Percentiles rank a stretch among this genome's conserved stretches.
Evolutionary conservation across 2,329 filamentous ascomycete genomes (phyloP).

Genomic region (Fusarium abutilonis): DNA sequence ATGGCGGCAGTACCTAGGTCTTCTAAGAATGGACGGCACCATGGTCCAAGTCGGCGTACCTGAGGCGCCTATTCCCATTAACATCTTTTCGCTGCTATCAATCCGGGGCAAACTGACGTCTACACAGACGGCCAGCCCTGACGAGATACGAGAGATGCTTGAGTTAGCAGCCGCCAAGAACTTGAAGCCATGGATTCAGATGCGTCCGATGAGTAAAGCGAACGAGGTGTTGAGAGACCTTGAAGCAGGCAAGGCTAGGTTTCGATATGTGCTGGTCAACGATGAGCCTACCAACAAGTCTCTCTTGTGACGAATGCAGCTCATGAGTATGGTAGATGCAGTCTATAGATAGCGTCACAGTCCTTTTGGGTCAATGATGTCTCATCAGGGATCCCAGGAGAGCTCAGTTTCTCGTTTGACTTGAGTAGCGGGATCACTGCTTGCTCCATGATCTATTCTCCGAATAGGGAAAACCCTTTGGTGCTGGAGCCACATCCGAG

Average conservation of each 20-base stretch:
- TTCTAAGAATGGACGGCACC: constrained; percentile 62
- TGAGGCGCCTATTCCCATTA: constrained; percentile 45
- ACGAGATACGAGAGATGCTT: constrained; percentile 60
- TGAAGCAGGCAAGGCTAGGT: constrained; percentile 61
- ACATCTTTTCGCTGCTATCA: constrained; percentile 28
- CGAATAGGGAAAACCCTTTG: no score
- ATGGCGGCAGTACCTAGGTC: background rate
- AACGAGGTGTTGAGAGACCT: constrained; percentile 66
- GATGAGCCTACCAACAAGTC: no score
- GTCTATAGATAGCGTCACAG: no score
- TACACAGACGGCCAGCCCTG: constrained; percentile 60
- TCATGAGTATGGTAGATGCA: no score
- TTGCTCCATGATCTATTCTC: no score
- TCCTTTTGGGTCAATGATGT: no score
- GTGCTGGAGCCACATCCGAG: no score
- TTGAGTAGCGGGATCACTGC: no score
- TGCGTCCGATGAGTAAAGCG: constrained; percentile 62
- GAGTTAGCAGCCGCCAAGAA: constrained; percentile 64
- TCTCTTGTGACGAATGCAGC: no score
- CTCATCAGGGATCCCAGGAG: no score
- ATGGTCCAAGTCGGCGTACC: constrained; percentile 71
- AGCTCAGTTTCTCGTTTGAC: no score
- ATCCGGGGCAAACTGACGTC: background rate
- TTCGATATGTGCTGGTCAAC: constrained; percentile 57
- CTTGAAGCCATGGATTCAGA: constrained; percentile 66